Percentiles rank a stretch among this genome's conserved stretches.
phyloP scores from a whole-genome alignment of 495 filamentous ascomycete genomes.

The Wilcoxina mikolae region DNA sequence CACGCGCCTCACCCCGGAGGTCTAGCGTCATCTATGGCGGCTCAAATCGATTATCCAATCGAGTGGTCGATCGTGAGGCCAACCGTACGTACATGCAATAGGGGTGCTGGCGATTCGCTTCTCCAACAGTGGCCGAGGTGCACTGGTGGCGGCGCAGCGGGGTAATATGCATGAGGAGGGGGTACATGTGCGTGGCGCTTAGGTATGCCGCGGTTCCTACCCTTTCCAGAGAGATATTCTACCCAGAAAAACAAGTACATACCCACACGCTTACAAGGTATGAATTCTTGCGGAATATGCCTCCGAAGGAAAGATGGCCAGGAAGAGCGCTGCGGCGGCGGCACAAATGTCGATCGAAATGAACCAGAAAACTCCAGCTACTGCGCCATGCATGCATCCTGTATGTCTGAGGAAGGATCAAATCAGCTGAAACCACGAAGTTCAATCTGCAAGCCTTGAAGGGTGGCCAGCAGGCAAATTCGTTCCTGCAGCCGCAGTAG shows the following conservation, averaged over 20 bases:
- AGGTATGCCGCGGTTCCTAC: neutral
- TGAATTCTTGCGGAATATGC: neutral
- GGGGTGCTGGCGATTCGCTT: neutral
- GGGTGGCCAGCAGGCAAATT: neutral
- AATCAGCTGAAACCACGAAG: neutral
- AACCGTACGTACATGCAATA: neutral
- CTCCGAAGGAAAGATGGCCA: neutral
- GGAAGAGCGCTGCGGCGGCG: neutral
- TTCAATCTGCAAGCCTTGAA: neutral
- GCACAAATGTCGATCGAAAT: neutral
- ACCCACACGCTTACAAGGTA: neutral
- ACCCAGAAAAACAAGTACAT: neutral
- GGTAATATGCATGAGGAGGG: neutral
- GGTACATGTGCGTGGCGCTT: neutral
- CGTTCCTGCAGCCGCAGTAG: neutral
- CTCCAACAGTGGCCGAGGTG: neutral
- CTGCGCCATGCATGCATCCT: neutral
- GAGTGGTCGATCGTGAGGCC: neutral
- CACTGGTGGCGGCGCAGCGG: neutral
- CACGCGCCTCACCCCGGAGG: neutral
- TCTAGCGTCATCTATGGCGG: neutral
- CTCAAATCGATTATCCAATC: neutral
- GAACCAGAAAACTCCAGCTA: neutral
- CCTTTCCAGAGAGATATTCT: neutral
- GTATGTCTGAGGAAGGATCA: neutral